Evolutionary conservation across 257 asterid genomes (phyloP), one percentile per base, ranked within the genome.

Genomic region (Solanum boliviense): DNA sequence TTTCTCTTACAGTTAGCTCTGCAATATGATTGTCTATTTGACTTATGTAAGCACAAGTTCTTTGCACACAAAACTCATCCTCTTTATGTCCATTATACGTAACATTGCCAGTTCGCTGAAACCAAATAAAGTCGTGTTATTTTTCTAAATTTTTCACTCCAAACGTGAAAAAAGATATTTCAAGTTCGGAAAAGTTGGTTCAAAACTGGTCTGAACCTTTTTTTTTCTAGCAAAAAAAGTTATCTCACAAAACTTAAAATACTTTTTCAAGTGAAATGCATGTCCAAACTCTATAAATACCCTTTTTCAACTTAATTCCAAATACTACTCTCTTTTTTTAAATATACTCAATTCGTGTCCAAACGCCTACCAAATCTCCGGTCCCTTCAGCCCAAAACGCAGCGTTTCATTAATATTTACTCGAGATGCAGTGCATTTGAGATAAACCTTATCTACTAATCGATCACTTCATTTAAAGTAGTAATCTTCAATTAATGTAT

Each of bases 11-110:
- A 38, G 98, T 95, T 87, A 95, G 88, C 93, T 95, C 98, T 1
- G 98, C 98, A 25, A 95, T 92, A 93, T 95, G 97, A 90, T 92
- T 93, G 91, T 95, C 98, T 70, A 96, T 95, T 92, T 94, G 98
- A 91, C 98, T 89, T 60, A 93, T 94, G 87, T 94, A 95, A 81
- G 98, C 98, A 68, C 96, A 91, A 85, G 96, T 93, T 86, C 96
- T 92, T 90, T 92, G 94, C 87, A 94, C 95, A 85, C 88, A 91
- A 90, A 95, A 95, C 23, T 93, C 97, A 76, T 94, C 91, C 78
- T 94, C 93, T 87, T 89, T 86, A 87, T 94, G 95, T 34, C 98
- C 98, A 88, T 94, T 95, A 90, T 95, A 95, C 25, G 94, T 90
- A 88, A 95, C 90, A 71, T 52, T 87, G 82, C 98, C 98, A 58